These are phyloP conservation scores for Verticillium dahliae DNA, from an alignment of 2,329 filamentous ascomycete genomes.

Conservation along the genomic window DNA sequence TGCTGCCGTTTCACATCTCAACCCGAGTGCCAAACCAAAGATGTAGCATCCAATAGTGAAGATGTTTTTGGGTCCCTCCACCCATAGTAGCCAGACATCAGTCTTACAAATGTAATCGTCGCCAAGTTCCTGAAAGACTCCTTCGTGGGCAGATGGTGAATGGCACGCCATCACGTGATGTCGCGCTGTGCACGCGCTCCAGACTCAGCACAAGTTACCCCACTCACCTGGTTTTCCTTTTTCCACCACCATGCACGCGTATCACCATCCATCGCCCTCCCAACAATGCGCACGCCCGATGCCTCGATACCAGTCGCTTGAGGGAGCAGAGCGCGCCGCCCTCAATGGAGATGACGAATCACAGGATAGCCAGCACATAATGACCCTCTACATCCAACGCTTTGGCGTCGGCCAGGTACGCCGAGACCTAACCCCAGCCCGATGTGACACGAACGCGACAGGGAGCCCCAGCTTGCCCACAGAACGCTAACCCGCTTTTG, in stretches of 20 bases:
- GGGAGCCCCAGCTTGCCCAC: neutral
- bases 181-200: neutral
- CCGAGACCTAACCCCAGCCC: conserved; percentile 10
- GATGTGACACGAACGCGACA: conserved; percentile 6
- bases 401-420: conserved; percentile 33
- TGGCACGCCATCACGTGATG: neutral
- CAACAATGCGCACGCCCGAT: conserved; percentile 13
- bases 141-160: no score
- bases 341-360: conserved; percentile 26
- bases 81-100: no score
- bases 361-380: conserved; percentile 37
- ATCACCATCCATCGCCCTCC: neutral
- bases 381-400: conserved; percentile 28
- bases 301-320: conserved; percentile 19
- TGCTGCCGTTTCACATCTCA: no score
- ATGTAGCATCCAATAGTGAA: no score
- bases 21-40: no score
- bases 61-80: no score
- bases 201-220: neutral
- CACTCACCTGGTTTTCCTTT: neutral
- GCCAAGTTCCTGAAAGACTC: no score
- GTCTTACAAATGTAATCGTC: no score
- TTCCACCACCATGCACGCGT: neutral
- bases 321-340: conserved; percentile 18
- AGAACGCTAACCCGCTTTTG: neutral